Evolutionary conservation across 2,329 filamentous ascomycete species (phyloP), one percentile per base, ranked within the genome.

Genomic region (Didymella pomorum): DNA sequence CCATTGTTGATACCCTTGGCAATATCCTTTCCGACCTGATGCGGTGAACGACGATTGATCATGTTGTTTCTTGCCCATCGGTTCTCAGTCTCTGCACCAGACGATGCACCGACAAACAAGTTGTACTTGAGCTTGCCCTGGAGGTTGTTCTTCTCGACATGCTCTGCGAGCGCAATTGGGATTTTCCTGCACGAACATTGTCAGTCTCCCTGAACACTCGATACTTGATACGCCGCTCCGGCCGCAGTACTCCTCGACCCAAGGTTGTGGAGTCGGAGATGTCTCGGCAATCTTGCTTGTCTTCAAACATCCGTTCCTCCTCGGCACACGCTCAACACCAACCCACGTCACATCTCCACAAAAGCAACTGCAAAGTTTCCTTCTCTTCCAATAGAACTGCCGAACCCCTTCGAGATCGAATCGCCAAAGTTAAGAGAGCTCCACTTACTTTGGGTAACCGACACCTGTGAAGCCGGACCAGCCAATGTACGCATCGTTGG

Each of bases 391-490:
- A 50, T 46, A n/a, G 41, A 47, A 35, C 16, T 29, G 37, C 37
- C 41, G 5, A 11, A 12, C 9, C 14, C 23, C 6, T 39, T n/a
- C 23, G n/a, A 52, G 31, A 31, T n/a, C 12, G 14, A 23, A 29
- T 44, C 28, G 43, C 29, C 18, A 14, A 35, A 43, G 16, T 2
- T 11, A 26, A 41, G 12, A 28, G 10, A 26, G n/a, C 10, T 45
- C 29, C 29, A 81, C 86, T 70, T 80, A 91, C 89, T 95, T 95
- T 63, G 91, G 91, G 80, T 95, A 95, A 59, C 91, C 91, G 52
- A 96, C 92, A 69, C 92, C 92, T 12, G 92, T 96, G 79, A 96
- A 96, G 10, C 92, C 92, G 64, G 88, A 92, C 42, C 92, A 96
- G 71, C 92, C 93, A 70, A 96, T 86, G 78, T 95, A 95, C n/a